A percentile compares a stretch with the other conserved stretches of the same genome.
Evolutionary conservation across 2,329 filamentous ascomycete genomes (phyloP).

Genomic region (Mollisiaceae sp.): DNA sequence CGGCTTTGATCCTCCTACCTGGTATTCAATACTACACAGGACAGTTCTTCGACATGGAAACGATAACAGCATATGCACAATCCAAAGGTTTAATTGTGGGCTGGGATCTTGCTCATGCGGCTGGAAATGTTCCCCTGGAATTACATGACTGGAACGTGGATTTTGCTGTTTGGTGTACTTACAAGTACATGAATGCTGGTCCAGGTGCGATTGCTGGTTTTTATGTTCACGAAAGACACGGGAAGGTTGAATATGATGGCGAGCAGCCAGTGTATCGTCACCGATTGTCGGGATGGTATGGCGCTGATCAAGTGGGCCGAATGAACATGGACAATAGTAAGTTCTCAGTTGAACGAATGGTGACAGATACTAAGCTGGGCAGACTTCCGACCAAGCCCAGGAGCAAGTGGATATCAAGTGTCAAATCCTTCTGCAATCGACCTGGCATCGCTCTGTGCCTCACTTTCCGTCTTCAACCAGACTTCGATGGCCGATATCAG

Average conservation of each 20-base stretch:
- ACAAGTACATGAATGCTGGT: constrained; percentile 91
- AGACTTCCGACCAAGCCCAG: constrained; percentile 75
- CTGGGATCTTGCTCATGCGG: constrained; percentile 89
- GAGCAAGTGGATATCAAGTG: constrained; percentile 83
- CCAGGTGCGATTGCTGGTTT: constrained; percentile 80
- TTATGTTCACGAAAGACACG: constrained; percentile 80
- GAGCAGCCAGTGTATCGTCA: constrained; percentile 60
- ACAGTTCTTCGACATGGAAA: constrained; percentile 82
- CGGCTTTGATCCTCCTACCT: constrained; percentile 79
- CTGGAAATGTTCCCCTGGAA: constrained; percentile 78
- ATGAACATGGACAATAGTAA: constrained; percentile 79
- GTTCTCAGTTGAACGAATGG: constrained; percentile 6
- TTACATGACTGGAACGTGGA: constrained; percentile 91
- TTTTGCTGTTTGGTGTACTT: constrained; percentile 91
- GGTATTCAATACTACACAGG: constrained; percentile 94
- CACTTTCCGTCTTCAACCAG: constrained; percentile 74
- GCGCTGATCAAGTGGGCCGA: constrained; percentile 74
- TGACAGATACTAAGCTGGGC: constrained; percentile 17
- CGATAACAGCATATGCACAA: constrained; percentile 79
- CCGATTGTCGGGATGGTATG: constrained; percentile 85
- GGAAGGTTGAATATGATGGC: constrained; percentile 55
- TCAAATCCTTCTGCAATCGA: constrained; percentile 84
- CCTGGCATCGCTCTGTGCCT: constrained; percentile 74
- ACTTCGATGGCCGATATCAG: constrained; percentile 73
- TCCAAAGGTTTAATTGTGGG: constrained; percentile 74